Conservation (phyloP, 1,139 yeast species). For the Diutina rugosa region DNA sequence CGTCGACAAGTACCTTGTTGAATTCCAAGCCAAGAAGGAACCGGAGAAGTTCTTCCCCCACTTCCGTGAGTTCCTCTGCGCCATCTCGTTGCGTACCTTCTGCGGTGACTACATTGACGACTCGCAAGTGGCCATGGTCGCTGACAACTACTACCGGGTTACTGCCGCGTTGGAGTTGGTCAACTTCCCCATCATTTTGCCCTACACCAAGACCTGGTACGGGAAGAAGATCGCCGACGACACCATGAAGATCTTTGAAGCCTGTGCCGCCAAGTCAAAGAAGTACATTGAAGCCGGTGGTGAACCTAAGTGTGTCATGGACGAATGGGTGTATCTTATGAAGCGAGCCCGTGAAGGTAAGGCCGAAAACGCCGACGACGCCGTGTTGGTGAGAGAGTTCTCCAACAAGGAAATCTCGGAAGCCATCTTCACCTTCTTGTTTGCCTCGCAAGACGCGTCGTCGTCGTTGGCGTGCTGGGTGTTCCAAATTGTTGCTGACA, state of each 20-base stretch:
- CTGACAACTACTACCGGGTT: constrained; percentile 82
- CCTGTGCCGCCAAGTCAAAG: constrained; percentile 81
- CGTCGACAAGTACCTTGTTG: constrained; percentile 68
- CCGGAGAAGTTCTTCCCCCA: constrained; percentile 78
- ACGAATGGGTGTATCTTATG: constrained; percentile 87
- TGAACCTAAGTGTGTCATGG: constrained; percentile 79
- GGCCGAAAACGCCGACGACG: constrained; percentile 24
- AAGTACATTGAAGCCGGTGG: constrained; percentile 69
- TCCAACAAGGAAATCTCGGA: constrained; percentile 87
- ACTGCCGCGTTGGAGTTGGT: constrained; percentile 95
- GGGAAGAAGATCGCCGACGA: constrained; percentile 88
- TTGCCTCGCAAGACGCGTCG: constrained; percentile 97
- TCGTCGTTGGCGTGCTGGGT: constrained; percentile 98
- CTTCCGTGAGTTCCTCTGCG: constrained; percentile 93
- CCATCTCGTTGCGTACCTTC: constrained; percentile 81
- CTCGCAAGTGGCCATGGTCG: constrained; percentile 72
- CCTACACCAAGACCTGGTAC: constrained; percentile 96
- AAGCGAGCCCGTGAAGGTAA: constrained; percentile 51
- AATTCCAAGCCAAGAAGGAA: constrained; percentile 45
- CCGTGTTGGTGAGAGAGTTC: constrained; percentile 66
- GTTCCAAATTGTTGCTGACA: constrained; percentile 89
- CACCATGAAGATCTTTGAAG: constrained; percentile 83
- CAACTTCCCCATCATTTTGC: constrained; percentile 91
- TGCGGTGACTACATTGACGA: constrained; percentile 93
- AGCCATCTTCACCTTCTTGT: constrained; percentile 88